Evolutionary conservation across 2,329 filamentous ascomycete species (phyloP).

Genomic region (Ceratocystiopsis brevicomis): DNA sequence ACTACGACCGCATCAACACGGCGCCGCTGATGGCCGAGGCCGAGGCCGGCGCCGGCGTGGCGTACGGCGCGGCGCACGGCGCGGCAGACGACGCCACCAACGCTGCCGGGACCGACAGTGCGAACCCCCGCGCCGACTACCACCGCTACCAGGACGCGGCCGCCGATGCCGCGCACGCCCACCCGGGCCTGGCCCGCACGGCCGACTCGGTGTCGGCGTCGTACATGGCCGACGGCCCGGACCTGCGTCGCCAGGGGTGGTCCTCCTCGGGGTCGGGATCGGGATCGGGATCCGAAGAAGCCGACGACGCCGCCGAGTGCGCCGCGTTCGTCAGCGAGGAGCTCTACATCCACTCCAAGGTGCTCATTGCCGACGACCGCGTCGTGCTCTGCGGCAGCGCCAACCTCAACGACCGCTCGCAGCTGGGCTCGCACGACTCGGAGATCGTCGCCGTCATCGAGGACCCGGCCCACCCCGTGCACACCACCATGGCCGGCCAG

Average conservation of each 20-base stretch:
- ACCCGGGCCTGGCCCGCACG: conserved; percentile 1
- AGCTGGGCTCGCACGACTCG: conserved; percentile 70
- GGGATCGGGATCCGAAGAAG: neutral
- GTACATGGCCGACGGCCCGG: conserved; percentile 64
- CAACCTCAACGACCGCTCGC: conserved; percentile 44
- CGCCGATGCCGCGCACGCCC: conserved; percentile 15
- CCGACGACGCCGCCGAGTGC: conserved; percentile 31
- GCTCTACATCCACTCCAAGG: conserved; percentile 46
- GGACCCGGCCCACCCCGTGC: conserved; percentile 45
- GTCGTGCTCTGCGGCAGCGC: conserved; percentile 60
- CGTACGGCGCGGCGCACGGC: conserved; percentile 45
- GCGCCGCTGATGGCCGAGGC: conserved; percentile 40
- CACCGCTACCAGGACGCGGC: conserved; percentile 56
- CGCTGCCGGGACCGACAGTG: conserved; percentile 20
- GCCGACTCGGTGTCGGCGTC: conserved; percentile 63
- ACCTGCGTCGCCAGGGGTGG: conserved; percentile 43
- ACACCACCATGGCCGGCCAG: conserved; percentile 54
- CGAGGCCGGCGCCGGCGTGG: conserved; percentile 44
- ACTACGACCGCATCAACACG: conserved; percentile 66
- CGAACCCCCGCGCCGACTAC: conserved; percentile 23
- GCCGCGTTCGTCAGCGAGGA: conserved; percentile 43
- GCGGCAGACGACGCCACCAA: conserved; percentile 42
- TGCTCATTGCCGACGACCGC: conserved; percentile 65
- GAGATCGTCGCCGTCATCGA: conserved; percentile 79
- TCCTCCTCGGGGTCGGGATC: no score